These are phyloP conservation scores for Fusarium sp. DNA, from an alignment of 2,329 filamentous ascomycete species.

Conservation along the genomic window DNA sequence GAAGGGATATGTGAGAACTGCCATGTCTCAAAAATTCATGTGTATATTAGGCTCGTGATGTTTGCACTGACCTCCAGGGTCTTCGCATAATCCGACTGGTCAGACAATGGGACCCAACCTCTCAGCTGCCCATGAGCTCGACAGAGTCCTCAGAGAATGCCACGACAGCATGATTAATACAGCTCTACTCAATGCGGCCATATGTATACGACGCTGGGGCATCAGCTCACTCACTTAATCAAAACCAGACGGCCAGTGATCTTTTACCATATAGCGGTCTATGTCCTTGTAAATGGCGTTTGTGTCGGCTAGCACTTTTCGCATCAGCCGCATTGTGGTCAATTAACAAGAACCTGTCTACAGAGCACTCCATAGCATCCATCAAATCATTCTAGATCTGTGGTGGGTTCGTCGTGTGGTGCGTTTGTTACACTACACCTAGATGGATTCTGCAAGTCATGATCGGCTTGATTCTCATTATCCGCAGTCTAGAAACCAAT, in stretches of 20 bases:
- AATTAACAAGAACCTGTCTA: neutral
- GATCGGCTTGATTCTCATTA: no score
- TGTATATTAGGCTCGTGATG: slow-evolving; percentile 21
- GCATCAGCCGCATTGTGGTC: neutral
- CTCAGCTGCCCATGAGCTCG: slow-evolving; percentile 27
- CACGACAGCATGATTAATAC: slow-evolving; percentile 36
- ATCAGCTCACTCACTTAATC: slow-evolving; percentile 1
- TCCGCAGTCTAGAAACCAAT: no score
- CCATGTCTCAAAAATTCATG: slow-evolving; percentile 36
- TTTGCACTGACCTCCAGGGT: slow-evolving; percentile 32
- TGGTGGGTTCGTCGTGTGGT: neutral
- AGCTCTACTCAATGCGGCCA: neutral
- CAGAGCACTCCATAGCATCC: neutral
- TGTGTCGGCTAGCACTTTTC: slow-evolving; percentile 2
- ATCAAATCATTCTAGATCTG: neutral
- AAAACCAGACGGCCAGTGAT: neutral
- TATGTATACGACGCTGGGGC: slow-evolving; percentile 3
- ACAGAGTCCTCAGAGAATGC: slow-evolving; percentile 29
- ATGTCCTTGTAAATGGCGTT: neutral
- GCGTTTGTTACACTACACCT: neutral
- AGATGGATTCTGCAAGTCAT: no score
- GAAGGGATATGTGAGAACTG: slow-evolving; percentile 23
- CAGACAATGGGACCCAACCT: slow-evolving; percentile 24
- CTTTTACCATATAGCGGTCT: slow-evolving; percentile 16
- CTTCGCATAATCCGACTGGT: slow-evolving; percentile 41